phyloP scores from a whole-genome alignment of 2,329 filamentous ascomycete genomes.

The Beauveria sp. region DNA sequence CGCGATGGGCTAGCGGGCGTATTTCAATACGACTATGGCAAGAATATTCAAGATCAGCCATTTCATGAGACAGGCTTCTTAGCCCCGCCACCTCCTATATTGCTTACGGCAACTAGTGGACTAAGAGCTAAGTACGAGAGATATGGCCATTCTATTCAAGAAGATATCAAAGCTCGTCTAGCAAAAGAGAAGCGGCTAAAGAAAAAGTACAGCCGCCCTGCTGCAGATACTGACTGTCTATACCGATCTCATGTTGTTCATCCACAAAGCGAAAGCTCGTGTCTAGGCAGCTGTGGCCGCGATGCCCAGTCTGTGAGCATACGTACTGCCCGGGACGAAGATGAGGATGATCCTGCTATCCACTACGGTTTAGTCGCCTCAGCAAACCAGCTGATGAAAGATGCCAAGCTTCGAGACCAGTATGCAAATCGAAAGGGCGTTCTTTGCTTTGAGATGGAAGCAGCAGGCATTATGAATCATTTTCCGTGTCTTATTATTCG shows the following conservation, averaged over 20 bases:
- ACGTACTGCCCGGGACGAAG: too few relatives aligned
- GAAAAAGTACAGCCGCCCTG: background rate
- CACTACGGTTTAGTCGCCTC: too few relatives aligned
- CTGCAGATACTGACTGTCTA: background rate
- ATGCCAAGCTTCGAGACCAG: too few relatives aligned
- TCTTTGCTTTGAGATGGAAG: too few relatives aligned
- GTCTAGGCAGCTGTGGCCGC: background rate
- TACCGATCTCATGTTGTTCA: background rate
- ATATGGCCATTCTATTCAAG: background rate
- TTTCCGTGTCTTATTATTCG: too few relatives aligned
- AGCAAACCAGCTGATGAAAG: too few relatives aligned
- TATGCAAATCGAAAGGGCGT: too few relatives aligned
- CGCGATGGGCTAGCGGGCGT: too few relatives aligned
- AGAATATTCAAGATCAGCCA: too few relatives aligned
- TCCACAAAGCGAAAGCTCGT: background rate
- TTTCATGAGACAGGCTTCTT: background rate
- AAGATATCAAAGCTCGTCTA: background rate
- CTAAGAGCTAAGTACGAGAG: background rate
- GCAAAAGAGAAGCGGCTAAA: background rate
- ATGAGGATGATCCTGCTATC: too few relatives aligned
- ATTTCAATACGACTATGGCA: too few relatives aligned
- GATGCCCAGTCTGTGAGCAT: background rate
- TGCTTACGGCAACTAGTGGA: constrained; percentile 10
- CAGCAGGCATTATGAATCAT: too few relatives aligned
- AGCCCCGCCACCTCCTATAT: background rate